These are phyloP conservation scores for Pachyrhizus erosus DNA, from an alignment of 306 rosid genomes.

Conservation along the genomic window DNA sequence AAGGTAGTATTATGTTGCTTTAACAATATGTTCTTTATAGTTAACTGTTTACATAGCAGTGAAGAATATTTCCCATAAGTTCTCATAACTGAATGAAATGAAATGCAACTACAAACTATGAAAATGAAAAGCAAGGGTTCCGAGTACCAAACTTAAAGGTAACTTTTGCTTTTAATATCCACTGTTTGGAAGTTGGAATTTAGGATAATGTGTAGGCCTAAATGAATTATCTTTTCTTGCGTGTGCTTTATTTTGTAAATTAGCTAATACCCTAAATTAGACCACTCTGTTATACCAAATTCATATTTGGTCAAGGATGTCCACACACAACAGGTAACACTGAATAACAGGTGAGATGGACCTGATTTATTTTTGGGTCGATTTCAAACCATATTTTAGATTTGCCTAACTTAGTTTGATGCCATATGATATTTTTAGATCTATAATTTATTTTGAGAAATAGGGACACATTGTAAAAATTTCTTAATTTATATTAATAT, in stretches of 20 bases:
- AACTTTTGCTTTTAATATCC: neutral
- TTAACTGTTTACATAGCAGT: neutral
- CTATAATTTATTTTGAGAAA: neutral
- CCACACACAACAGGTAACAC: neutral
- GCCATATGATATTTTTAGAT: neutral
- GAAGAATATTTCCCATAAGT: neutral
- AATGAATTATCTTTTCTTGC: neutral
- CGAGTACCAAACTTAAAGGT: neutral
- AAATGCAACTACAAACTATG: slow-evolving; percentile 1
- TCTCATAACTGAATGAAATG: slow-evolving; percentile 11
- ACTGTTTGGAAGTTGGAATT: neutral
- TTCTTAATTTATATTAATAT: neutral
- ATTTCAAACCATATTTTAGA: neutral
- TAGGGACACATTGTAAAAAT: neutral
- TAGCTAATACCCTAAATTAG: neutral
- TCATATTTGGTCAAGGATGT: neutral
- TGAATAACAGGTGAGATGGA: neutral
- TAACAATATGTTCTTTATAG: neutral
- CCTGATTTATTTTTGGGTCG: neutral
- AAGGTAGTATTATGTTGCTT: neutral
- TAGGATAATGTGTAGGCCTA: neutral
- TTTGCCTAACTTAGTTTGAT: neutral
- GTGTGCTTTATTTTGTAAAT: neutral
- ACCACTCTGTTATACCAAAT: neutral
- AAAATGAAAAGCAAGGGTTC: neutral